Evolutionary conservation across 495 filamentous ascomycete genomes (phyloP).

Genomic region (Aspergillus asperescens): DNA sequence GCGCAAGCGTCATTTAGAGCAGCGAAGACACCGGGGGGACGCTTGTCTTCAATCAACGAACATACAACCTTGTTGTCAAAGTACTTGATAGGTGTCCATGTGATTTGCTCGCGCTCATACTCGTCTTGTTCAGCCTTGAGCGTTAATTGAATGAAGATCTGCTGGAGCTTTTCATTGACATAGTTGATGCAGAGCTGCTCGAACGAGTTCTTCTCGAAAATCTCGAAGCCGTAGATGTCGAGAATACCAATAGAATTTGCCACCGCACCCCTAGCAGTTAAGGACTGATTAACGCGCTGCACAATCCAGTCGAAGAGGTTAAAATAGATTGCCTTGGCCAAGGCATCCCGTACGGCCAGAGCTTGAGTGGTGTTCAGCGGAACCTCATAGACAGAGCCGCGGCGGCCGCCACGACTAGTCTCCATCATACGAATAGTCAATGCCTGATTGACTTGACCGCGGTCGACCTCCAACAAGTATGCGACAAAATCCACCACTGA

Average conservation of each 20-base stretch:
- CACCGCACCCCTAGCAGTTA: constrained; percentile 70
- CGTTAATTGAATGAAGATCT: constrained; percentile 98
- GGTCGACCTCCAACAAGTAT: constrained; percentile 85
- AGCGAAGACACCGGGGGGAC: constrained; percentile 91
- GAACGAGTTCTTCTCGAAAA: constrained; percentile 98
- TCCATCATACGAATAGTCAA: constrained; percentile 87
- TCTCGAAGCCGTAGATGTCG: constrained; percentile 99
- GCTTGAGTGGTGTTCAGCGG: constrained; percentile 89
- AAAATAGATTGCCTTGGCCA: constrained; percentile 92
- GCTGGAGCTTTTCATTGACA: constrained; percentile 98
- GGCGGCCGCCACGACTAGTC: constrained; percentile 74
- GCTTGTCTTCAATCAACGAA: constrained; percentile 88
- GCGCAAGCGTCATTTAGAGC: constrained; percentile 96
- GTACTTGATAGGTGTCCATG: constrained; percentile 99
- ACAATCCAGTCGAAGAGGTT: constrained; percentile 99
- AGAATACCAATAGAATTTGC: constrained; percentile 92
- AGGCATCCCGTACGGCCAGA: constrained; percentile 84
- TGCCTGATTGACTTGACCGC: constrained; percentile 74
- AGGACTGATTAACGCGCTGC: constrained; percentile 80
- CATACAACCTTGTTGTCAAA: constrained; percentile 99
- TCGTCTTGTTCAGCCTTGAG: constrained; percentile 97
- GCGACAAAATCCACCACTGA: constrained; percentile 91
- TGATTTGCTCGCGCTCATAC: constrained; percentile 91
- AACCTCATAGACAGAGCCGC: constrained; percentile 82
- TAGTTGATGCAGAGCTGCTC: constrained; percentile 99